Evolutionary conservation across 2,329 filamentous ascomycete species (phyloP).

Genomic region (Fusarium domesticum): DNA sequence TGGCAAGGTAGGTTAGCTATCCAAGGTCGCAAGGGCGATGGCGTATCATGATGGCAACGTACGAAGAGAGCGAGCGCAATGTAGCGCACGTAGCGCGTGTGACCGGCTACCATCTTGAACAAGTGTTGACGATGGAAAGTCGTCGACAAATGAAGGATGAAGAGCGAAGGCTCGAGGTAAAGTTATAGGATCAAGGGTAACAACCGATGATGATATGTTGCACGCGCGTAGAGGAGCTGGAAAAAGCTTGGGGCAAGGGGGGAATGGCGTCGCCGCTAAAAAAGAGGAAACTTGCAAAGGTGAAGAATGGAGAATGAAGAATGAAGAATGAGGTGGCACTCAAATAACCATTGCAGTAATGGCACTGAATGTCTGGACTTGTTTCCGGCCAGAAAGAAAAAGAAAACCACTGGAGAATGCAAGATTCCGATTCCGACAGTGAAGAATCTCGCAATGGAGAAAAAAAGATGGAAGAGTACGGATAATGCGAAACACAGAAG

Average conservation of each 20-base stretch:
- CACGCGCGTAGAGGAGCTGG: slow-evolving; percentile 12
- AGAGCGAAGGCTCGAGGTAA: slow-evolving; percentile 10
- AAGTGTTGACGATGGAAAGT: slow-evolving; percentile 15
- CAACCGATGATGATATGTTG: slow-evolving; percentile 14
- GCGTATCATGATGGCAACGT: slow-evolving; percentile 38
- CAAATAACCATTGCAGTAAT: slow-evolving; percentile 1
- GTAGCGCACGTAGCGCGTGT: slow-evolving; percentile 71
- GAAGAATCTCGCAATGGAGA: neutral
- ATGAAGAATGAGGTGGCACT: neutral
- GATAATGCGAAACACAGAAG: slow-evolving; percentile 1
- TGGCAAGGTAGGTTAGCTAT: slow-evolving; percentile 11
- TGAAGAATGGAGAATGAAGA: slow-evolving; percentile 1
- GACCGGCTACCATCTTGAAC: slow-evolving; percentile 60
- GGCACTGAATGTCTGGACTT: neutral
- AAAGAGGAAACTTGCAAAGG: neutral
- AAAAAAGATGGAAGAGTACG: neutral
- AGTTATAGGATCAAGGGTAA: slow-evolving; percentile 16
- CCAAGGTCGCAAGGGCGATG: slow-evolving; percentile 6
- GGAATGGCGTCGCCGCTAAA: neutral
- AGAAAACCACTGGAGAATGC: neutral
- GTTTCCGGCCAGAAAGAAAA: neutral
- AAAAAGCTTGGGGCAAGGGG: slow-evolving; percentile 15
- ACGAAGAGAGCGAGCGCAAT: slow-evolving; percentile 83
- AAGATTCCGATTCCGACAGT: neutral
- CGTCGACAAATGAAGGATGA: slow-evolving; percentile 11